Base-by-base conservation (phyloP, 2,329 filamentous ascomycete genomes). In the Neospermospora avenae region DNA sequence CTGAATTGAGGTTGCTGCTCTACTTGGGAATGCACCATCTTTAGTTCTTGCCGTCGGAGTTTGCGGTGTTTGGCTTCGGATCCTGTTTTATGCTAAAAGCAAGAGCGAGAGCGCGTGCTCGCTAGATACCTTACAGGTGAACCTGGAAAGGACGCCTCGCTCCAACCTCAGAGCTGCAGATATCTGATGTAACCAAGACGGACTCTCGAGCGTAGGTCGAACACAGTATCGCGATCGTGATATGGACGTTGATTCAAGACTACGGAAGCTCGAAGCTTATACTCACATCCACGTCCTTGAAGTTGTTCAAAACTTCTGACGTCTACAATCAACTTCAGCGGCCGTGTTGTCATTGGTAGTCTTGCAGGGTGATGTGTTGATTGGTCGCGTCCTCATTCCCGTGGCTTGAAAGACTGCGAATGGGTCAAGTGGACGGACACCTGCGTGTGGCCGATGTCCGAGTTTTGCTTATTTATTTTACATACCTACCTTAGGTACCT, bases 301-400 rank as follows among this genome's bases (percentile, higher is more conserved):
- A 10, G 28, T 31, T n/a, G n/a, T 31, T 10, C 1, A 5, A 31
- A 31, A 22, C 35, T 51, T 14, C 51, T 42, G 35, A 48, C 28
- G 37, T 44, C 25, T 44, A 20, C 16, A 53, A 14, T 7, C 5
- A 34, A 31, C 6, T 51, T 51, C 48, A 37, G 48, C 48, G 28
- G 48, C 48, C 7, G 14, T 4, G 13, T 22, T 51, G 48, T 31
- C 35, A 51, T 51, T 51, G 48, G 54, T 41, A 60, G 58, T 60
- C 58, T 57, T 60, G 55, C 59, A 57, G 48, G 59, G 59, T 20
- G 48, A 16, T 16, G n/a, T 22, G 11, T 51, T 57, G 24, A 52
- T 58, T 58, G 56, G 56, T 13, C 28, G 48, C 25, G 16, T 14
- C 18, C 14, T 18, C 25, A 53, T 46, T 58, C 56, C 39, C 37